Base-by-base conservation (phyloP, 257 asterid genomes). In the Cinchona pubescens region DNA sequence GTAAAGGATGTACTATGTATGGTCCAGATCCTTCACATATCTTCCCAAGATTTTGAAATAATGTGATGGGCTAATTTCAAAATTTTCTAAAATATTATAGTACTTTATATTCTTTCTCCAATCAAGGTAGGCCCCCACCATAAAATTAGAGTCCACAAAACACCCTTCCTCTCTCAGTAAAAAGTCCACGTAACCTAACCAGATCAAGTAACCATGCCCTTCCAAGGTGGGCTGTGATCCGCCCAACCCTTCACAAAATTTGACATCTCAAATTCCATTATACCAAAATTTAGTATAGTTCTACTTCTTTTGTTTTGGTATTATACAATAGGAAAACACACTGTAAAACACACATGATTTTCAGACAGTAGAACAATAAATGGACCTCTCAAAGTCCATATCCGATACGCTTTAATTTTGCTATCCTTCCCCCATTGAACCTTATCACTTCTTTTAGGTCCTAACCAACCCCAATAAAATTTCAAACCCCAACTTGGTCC, bases 301-400 rank as follows among this genome's bases (percentile, higher is more conserved):
- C n/a, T n/a, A n/a, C n/a, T n/a, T n/a, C n/a, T n/a, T n/a, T n/a
- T n/a, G n/a, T n/a, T n/a, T n/a, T n/a, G n/a, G n/a, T n/a, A n/a
- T n/a, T n/a, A 19, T n/a, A 58, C 30, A 21, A 4, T 25, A 25
- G 37, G 34, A 27, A 56, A 42, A 75, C 89, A 82, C 87, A 65
- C 79, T 81, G 76, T 75, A 51, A 79, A 43, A 78, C 88, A 75
- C 85, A 46, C 37, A 30, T 61, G 58, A 30, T 73, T 74, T 58
- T 63, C 85, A 73, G 88, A 74, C 82, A 78, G 61, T 53, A n/a
- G 35, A 58, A 63, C 76, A 67, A 74, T 78, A 77, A 73, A 79
- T 89, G 97, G 97, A 89, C 96, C 88, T 89, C 73, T 89, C 73
- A 88, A 86, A 90, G 94, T 88, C 94, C 98, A 90, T 77, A 89